Base-by-base conservation (phyloP, 2,329 filamentous ascomycete species). In the Thielaviopsis euricoi region DNA sequence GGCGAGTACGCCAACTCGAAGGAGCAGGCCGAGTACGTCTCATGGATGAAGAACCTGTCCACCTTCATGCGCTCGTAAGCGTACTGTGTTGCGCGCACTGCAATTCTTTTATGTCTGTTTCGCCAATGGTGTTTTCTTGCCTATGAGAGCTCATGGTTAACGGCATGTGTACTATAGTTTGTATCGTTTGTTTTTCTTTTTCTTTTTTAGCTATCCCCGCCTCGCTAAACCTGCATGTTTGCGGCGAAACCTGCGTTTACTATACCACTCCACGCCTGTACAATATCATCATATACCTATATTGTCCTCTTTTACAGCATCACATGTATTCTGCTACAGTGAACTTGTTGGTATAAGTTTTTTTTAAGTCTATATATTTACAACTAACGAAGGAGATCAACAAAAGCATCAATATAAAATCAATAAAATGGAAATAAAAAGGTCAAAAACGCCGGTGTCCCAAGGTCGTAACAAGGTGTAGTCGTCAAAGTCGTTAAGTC, bases 1-100 rank as follows among this genome's bases (percentile, higher is more conserved):
- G 89, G 90, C 43, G 90, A 97, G 71, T 98, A 95, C 75, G 90
- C 97, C 67, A 89, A 97, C 69, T 82, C 87, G 73, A 98, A 98
- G 84, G 93, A 98, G 81, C 91, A 97, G 81, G 86, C 83, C 74
- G 93, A 98, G 79, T 98, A 98, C 72, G 75, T 94, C 62, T 75
- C 79, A 64, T 98, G 94, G 93, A 76, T 98, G 71, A 80, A 83
- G 71, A 87, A 86, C 68, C 80, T 96, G 72, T 93, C 91, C 82
- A 75, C 73, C 62, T 96, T 97, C 52, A 52, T 60, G 40, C 56
- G 48, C 37, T 53, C 68, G 76, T 96, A 64, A 85, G 58, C 40
- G 23, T 26, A 3, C 2, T 15, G 17, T 46, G 10, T 43, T 3
- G 6, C 25, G 23, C 19, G n/a, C n/a, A n/a, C 19, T 37, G n/a